A percentile compares a stretch with the other conserved stretches of the same genome.
Conservation (phyloP, 345 rosid species). For the Citrus cavaleriei region DNA sequence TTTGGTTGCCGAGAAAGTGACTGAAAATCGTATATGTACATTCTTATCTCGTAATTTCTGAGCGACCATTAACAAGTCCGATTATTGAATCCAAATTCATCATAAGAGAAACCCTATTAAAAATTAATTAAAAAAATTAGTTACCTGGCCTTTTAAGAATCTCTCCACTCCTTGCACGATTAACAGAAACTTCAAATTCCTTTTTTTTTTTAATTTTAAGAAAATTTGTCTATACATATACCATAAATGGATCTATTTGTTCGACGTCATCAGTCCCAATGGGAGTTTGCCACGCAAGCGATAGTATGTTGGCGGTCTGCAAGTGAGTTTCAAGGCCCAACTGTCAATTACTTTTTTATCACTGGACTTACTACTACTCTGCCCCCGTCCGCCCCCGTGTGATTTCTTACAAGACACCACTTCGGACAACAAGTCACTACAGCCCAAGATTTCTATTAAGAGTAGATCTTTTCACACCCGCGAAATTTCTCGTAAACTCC, state of each 20-base stretch:
- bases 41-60: not conserved
- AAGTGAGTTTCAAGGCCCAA: too few species aligned
- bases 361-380: accelerated
- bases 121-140: not conserved
- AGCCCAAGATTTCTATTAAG: too few species aligned
- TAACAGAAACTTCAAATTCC: not conserved
- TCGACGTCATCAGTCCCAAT: not conserved
- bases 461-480: too few species aligned
- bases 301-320: not conserved
- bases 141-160: not conserved
- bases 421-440: too few species aligned
- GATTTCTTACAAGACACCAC: too few species aligned
- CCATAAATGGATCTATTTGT: not conserved
- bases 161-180: not conserved
- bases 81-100: not conserved
- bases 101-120: not conserved
- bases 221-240: not conserved
- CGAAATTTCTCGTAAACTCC: too few species aligned
- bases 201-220: not conserved
- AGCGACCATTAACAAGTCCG: not conserved
- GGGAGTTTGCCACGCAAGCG: not conserved
- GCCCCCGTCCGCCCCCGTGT: accelerated
- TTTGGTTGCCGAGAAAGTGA: not conserved
- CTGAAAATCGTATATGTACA: not conserved
- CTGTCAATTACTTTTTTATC: too few species aligned